Percentiles rank a stretch among this genome's conserved stretches.
These are phyloP conservation scores for Ascoidea asiatica DNA, from an alignment of 805 yeast species.

Conservation along the genomic window DNA sequence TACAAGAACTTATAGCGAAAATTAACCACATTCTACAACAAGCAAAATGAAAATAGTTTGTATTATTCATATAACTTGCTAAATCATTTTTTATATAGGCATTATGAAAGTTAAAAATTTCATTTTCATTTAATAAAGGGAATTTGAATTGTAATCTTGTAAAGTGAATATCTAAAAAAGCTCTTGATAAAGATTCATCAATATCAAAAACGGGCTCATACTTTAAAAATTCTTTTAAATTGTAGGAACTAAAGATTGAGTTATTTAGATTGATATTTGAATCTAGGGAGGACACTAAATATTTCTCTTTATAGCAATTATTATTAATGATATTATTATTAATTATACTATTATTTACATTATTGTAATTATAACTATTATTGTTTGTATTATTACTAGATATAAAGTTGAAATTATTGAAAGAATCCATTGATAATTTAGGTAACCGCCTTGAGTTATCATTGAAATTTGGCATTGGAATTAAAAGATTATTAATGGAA, in stretches of 20 bases:
- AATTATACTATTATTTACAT: neutral
- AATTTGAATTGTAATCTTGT: slow-evolving; percentile 42
- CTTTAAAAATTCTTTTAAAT: slow-evolving; percentile 29
- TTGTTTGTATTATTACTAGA: neutral
- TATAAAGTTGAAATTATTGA: slow-evolving; percentile 3
- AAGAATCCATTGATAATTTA: neutral
- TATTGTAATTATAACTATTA: neutral
- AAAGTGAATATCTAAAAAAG: slow-evolving; percentile 41
- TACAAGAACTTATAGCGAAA: slow-evolving; percentile 35
- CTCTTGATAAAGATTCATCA: slow-evolving; percentile 34
- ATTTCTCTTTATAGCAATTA: slow-evolving; percentile 2
- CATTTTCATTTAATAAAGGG: slow-evolving; percentile 40
- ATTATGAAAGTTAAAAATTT: slow-evolving; percentile 34
- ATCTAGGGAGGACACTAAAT: slow-evolving; percentile 13
- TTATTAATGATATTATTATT: slow-evolving; percentile 1
- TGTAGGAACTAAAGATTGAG: slow-evolving; percentile 32
- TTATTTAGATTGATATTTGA: slow-evolving; percentile 24
- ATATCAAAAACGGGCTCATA: slow-evolving; percentile 39
- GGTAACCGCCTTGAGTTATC: neutral
- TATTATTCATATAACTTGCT: slow-evolving; percentile 22
- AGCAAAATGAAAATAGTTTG: slow-evolving; percentile 33
- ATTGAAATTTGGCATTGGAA: neutral
- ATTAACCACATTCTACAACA: slow-evolving; percentile 46
- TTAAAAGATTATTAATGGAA: neutral
- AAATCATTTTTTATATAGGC: slow-evolving; percentile 26